These are phyloP conservation scores for Hygrophila difformis DNA, from an alignment of 257 asterid genomes.

Conservation along the genomic window DNA sequence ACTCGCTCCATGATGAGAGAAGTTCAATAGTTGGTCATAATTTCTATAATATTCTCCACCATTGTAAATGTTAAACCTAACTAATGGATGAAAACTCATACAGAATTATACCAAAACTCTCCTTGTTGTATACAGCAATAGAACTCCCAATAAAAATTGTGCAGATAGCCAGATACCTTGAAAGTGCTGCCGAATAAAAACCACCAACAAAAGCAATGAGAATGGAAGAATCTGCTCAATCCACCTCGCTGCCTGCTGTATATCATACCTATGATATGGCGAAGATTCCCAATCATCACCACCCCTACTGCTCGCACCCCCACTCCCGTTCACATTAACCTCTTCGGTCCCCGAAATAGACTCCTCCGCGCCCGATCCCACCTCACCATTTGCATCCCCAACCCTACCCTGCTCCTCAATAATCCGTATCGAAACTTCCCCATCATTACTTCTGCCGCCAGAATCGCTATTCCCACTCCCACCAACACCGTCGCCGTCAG, in stretches of 20 bases:
- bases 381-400: conserved; percentile 20
- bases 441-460: conserved; percentile 21
- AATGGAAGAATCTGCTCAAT: conserved; percentile 74
- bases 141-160: not conserved
- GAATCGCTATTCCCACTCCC: conserved; percentile 17
- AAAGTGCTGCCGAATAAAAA: conserved; percentile 71
- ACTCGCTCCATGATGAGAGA: no score
- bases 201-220: conserved; percentile 57
- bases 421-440: conserved; percentile 69
- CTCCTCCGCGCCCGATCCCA: conserved; percentile 21
- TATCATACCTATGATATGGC: conserved; percentile 58
- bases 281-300: conserved; percentile 24
- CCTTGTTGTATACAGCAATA: no score
- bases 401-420: conserved; percentile 35
- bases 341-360: conserved; percentile 24
- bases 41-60: not conserved
- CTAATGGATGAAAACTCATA: no score
- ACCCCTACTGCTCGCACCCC: conserved; percentile 8
- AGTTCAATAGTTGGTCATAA: no score
- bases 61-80: not conserved
- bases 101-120: no score
- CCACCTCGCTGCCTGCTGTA: conserved; percentile 73
- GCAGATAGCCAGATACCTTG: conserved; percentile 39
- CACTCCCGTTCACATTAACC: conserved; percentile 11
- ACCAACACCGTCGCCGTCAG: conserved; percentile 5